Base-by-base conservation (phyloP, 1,284 basidiomycete genomes). In the Golubevia pallescens region DNA sequence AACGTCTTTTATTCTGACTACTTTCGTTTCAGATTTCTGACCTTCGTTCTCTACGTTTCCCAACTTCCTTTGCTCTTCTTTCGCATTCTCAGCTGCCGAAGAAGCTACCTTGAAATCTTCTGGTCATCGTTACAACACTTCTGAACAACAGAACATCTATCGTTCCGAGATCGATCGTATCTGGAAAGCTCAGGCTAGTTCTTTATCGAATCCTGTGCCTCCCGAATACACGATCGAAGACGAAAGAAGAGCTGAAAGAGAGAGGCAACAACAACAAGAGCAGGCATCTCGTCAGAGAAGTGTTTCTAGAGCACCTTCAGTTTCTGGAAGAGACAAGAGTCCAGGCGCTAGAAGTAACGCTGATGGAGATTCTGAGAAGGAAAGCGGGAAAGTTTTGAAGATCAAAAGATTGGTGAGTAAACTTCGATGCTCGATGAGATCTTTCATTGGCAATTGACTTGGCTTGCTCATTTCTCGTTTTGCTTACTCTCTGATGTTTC, bases 111-210 rank as follows among this genome's bases (percentile, higher is more conserved):
- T 21, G 54, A 21, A 56, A 13, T 21, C 20, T 60, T 81, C 78
- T 1, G 83, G 83, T n/a, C 83, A 85, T 74, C 76, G 78, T 58
- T 85, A 85, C 67, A 85, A 83, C 57, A 81, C 84, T 8, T 80
- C 81, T 2, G 78, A 81, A 65, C 83, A 85, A 66, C 80, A 85
- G 64, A 74, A 72, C 10, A 78, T 85, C 51, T 85, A 85, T 62
- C 72, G 75, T 16, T 75, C 74, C 54, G 83, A 85, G 66, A 77
- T 85, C 19, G 78, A 79, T 42, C 65, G 83, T 0, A 84, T 85
- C 66, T 85, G 83, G 83, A 72, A 73, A 2, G 75, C 81, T 14
- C 83, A 85, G 48, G 69, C 73, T 13, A 73, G 73, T 1, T 69
- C 80, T 23, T 73, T 85, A 2, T 74, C 78, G 16, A 81, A 79